Conservation (phyloP, 257 asterid genomes). For the Catharanthus roseus region DNA sequence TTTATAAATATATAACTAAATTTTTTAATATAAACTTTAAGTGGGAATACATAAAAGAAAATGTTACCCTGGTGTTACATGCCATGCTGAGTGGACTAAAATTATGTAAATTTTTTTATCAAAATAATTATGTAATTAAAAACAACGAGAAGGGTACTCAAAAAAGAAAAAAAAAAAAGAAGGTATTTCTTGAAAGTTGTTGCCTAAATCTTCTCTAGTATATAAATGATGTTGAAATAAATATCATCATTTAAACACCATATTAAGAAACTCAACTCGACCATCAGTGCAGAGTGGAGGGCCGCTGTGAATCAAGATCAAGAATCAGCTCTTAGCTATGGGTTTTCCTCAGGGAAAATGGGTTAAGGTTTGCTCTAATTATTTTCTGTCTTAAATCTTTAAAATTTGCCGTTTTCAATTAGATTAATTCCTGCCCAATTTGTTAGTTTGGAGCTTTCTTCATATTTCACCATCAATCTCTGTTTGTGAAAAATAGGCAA, state of each 20-base stretch:
- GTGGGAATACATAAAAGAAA: too few relatives aligned
- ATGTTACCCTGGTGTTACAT: too few relatives aligned
- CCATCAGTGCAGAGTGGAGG: neutral
- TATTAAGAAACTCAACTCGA: neutral
- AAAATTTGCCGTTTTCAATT: neutral
- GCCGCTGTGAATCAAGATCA: too few relatives aligned
- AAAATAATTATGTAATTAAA: neutral
- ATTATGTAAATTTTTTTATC: too few relatives aligned
- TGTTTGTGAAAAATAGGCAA: too few relatives aligned
- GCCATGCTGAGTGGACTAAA: too few relatives aligned
- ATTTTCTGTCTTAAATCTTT: neutral
- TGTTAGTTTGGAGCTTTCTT: neutral
- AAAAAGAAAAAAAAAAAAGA: too few relatives aligned
- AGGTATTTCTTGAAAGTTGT: neutral
- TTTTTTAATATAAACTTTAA: too few relatives aligned
- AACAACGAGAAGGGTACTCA: too few relatives aligned
- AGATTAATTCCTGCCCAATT: neutral
- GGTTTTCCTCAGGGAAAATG: conserved; percentile 42
- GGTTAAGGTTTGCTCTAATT: conserved; percentile 36
- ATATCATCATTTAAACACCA: neutral
- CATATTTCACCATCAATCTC: neutral
- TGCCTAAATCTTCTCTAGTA: neutral
- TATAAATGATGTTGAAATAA: neutral
- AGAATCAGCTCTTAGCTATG: conserved; percentile 23
- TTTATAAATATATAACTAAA: too few relatives aligned